Conservation (phyloP, 768 basidiomycete genomes). For the Hypholoma sublateritium region DNA sequence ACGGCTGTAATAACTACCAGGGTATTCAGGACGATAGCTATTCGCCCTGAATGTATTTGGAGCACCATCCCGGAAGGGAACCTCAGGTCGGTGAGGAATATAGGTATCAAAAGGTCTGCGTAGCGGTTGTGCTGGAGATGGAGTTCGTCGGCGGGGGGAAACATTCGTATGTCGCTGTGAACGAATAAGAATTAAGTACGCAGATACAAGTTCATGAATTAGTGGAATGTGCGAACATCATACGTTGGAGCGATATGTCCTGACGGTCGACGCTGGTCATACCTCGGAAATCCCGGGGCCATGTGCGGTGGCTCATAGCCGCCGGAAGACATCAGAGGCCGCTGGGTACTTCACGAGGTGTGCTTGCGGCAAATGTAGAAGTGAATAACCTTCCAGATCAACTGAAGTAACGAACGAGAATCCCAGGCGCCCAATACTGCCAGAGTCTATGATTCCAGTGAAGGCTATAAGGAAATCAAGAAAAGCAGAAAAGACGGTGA, state of each 20-base stretch:
- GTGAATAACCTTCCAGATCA: constrained; percentile 11
- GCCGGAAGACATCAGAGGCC: constrained; percentile 39
- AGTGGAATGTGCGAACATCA: constrained; percentile 35
- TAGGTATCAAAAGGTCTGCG: constrained; percentile 55
- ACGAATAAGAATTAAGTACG: constrained; percentile 15
- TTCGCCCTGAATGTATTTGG: constrained; percentile 34
- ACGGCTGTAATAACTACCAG: constrained; percentile 36
- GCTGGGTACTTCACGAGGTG: constrained; percentile 12
- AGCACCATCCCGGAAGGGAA: constrained; percentile 38
- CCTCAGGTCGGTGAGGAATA: constrained; percentile 37
- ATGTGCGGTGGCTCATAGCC: constrained; percentile 37
- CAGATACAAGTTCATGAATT: not conserved
- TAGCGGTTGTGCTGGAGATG: constrained; percentile 45
- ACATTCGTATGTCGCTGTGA: constrained; percentile 33
- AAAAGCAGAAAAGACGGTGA: constrained; percentile 12
- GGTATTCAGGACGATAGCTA: constrained; percentile 39
- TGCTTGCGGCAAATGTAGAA: constrained; percentile 11
- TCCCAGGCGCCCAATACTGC: constrained; percentile 5
- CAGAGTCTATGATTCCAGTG: not conserved
- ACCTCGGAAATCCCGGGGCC: constrained; percentile 29
- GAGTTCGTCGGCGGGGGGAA: constrained; percentile 42
- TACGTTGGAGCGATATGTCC: constrained; percentile 28
- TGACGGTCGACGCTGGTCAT: constrained; percentile 34
- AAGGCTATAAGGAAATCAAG: not conserved
- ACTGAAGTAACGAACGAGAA: not conserved